Base-by-base conservation (phyloP, 2,329 filamentous ascomycete genomes). In the Juglanconis oblonga region DNA sequence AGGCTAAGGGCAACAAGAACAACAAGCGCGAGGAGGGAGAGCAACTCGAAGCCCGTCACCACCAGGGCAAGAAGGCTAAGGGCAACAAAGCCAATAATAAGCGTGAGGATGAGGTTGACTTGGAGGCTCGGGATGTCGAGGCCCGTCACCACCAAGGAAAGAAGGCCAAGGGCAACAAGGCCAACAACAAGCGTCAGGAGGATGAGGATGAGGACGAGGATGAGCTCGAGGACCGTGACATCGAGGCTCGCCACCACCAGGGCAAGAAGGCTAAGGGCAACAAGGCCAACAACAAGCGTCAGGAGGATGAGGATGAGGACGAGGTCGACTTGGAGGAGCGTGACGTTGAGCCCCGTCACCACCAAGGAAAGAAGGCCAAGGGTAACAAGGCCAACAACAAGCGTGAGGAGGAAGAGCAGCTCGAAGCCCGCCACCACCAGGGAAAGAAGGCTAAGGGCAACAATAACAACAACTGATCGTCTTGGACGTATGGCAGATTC, bases 191-290 rank as follows among this genome's bases (percentile, higher is more conserved):
- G 11, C 38, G 52, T 11, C 40, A 55, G 17, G 48, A 54, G n/a
- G 24, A 58, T 36, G 48, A 54, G n/a, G 24, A 58, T 36, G 58
- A 64, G 14, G 38, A 66, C 7, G 65, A 68, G 14, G 33, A n/a
- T n/a, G n/a, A n/a, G n/a, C n/a, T n/a, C n/a, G n/a, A 3, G 44
- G 55, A 6, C 50, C 42, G 24, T 24, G 24, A 47, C 0, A 5
- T 53, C 13, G 54, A 61, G 58, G 32, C 58, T 9, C 58, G 54
- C 1, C 64, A 64, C 60, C 66, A 67, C 62, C 66, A 64, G 13
- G 53, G 38, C 11, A 59, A 64, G 55, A 57, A 54, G 44, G 44
- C 44, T 29, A 54, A 48, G 32, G 42, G 40, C 2, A 40, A 17
- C 24, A 61, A 59, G 42, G 42, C 49, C 3, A 40, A 17, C 5